These are phyloP conservation scores for Somion occarium DNA, from an alignment of 1,284 basidiomycete genomes.

Conservation along the genomic window DNA sequence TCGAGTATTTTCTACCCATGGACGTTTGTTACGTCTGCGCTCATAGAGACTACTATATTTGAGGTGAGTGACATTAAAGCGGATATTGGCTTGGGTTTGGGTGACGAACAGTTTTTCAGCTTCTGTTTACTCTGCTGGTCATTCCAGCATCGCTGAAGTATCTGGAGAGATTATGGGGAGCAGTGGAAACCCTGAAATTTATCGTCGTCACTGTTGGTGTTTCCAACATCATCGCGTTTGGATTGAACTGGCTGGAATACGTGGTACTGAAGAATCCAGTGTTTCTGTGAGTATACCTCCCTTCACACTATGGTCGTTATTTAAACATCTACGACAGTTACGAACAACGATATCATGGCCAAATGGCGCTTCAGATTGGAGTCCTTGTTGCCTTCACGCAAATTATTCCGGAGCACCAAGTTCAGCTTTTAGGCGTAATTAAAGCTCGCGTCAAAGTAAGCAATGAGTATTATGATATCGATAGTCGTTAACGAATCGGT, in stretches of 20 bases:
- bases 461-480: conserved; percentile 1
- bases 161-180: conserved; percentile 92
- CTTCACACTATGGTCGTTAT: conserved; percentile 7
- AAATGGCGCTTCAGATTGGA: conserved; percentile 88
- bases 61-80: conserved; percentile 56
- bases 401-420: conserved; percentile 95
- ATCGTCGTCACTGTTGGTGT: conserved; percentile 74
- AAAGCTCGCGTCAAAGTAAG: conserved; percentile 87
- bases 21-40: conserved; percentile 84
- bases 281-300: conserved; percentile 61
- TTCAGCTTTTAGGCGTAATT: conserved; percentile 85
- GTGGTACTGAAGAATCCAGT: conserved; percentile 60
- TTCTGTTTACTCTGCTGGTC: conserved; percentile 72
- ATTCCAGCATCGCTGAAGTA: conserved; percentile 85
- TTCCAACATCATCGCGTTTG: conserved; percentile 85
- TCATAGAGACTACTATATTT: conserved; percentile 81
- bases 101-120: conserved; percentile 36
- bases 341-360: conserved; percentile 86
- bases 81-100: background rate
- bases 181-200: conserved; percentile 84
- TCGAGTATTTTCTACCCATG: conserved; percentile 86
- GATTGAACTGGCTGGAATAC: conserved; percentile 80
- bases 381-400: conserved; percentile 96
- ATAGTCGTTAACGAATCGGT: background rate
- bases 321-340: conserved; percentile 46